These are phyloP conservation scores for Angophora floribunda DNA, from an alignment of 345 rosid species.

Conservation along the genomic window DNA sequence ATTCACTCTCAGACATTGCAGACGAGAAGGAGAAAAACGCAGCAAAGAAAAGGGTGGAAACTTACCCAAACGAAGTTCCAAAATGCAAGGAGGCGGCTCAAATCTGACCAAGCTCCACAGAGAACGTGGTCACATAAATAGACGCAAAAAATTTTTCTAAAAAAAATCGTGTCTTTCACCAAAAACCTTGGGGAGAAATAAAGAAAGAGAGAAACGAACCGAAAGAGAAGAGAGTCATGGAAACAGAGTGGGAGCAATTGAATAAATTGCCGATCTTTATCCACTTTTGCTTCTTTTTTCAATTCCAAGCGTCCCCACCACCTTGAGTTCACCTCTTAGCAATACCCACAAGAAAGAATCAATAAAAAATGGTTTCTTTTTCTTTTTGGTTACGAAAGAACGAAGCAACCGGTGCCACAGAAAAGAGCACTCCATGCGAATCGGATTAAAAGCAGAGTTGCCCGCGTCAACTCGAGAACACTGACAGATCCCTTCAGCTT, in stretches of 20 bases:
- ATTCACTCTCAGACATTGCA: background rate
- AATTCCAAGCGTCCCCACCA: background rate
- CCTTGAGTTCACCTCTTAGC: background rate
- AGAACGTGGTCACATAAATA: background rate
- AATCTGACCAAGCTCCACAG: background rate
- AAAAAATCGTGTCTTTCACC: background rate
- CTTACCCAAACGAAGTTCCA: constrained; percentile 14
- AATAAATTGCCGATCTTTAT: constrained; percentile 8
- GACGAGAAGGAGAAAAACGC: background rate
- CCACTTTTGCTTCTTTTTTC: background rate
- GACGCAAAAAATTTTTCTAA: background rate
- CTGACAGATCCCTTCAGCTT: background rate
- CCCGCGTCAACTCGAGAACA: background rate
- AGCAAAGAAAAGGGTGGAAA: background rate
- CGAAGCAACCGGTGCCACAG: background rate
- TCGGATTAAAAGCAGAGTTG: background rate
- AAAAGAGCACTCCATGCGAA: background rate
- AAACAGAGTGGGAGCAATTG: constrained; percentile 8
- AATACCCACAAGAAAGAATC: background rate
- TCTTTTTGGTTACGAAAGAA: background rate
- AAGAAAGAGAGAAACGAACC: constrained; percentile 10
- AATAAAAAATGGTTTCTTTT: background rate
- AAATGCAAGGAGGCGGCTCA: constrained; percentile 1
- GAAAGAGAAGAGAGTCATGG: constrained; percentile 12
- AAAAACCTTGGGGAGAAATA: background rate